Percentiles rank a stretch among this genome's conserved stretches.
Conservation (phyloP, 2,329 filamentous ascomycete species). For the Phaeosphaeriaceae sp. region DNA sequence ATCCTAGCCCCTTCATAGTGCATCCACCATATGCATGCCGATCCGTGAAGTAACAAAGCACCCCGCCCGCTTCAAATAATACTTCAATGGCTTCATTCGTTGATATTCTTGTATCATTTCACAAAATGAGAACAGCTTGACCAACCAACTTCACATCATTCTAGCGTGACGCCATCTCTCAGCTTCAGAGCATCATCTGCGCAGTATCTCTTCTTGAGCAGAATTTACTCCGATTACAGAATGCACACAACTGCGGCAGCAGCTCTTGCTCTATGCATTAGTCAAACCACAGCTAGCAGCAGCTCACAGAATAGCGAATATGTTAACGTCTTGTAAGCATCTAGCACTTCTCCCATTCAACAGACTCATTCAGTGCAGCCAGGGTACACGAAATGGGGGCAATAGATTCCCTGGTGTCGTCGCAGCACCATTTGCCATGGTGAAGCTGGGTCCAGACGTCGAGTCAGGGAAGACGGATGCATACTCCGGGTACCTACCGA, state of each 20-base stretch:
- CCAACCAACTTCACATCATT: neutral
- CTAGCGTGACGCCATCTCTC: neutral
- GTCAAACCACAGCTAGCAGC: neutral
- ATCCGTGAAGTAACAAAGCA: slow-evolving; percentile 1
- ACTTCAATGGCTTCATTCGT: neutral
- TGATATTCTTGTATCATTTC: neutral
- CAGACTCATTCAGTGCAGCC: slow-evolving; percentile 8
- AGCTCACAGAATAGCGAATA: slow-evolving; percentile 35
- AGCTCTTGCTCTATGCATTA: neutral
- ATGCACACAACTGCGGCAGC: neutral
- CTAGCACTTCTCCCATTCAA: neutral
- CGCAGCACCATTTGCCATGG: slow-evolving; percentile 46
- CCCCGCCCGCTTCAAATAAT: neutral
- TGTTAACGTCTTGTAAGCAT: slow-evolving; percentile 45
- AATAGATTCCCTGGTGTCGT: slow-evolving; percentile 48
- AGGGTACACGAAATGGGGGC: slow-evolving; percentile 38
- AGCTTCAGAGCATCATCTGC: neutral
- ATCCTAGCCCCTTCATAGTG: neutral
- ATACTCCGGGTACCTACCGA: slow-evolving; percentile 44
- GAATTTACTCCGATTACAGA: neutral
- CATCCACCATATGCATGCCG: neutral
- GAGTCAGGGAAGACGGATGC: slow-evolving; percentile 38
- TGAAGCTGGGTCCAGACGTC: slow-evolving; percentile 47
- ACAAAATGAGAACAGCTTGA: neutral
- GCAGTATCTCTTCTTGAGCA: neutral